Evolutionary conservation across 2,329 filamentous ascomycete species (phyloP).

Genomic region (Alternaria ventricosa): DNA sequence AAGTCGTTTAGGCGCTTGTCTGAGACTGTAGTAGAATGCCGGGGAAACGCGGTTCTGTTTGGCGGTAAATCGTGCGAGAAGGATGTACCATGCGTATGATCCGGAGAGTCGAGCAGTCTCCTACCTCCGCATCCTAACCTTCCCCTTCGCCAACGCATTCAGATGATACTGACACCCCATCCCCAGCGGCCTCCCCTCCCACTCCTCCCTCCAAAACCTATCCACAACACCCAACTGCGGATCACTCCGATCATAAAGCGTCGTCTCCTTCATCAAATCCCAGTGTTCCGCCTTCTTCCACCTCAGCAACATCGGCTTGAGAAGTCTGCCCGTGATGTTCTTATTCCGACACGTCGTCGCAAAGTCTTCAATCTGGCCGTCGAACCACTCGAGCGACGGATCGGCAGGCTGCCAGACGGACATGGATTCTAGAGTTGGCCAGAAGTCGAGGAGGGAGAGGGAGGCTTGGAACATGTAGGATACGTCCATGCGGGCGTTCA

Average conservation of each 20-base stretch:
- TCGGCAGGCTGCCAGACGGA: slow-evolving; percentile 39
- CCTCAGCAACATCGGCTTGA: slow-evolving; percentile 33
- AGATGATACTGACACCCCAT: slow-evolving; percentile 36
- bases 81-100: fast-evolving
- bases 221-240: slow-evolving; percentile 1
- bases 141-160: neutral
- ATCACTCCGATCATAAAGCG: slow-evolving; percentile 20
- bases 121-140: neutral
- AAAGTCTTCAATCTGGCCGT: slow-evolving; percentile 30
- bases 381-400: slow-evolving; percentile 28
- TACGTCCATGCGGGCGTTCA: slow-evolving; percentile 35
- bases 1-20: fast-evolving
- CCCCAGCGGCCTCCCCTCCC: slow-evolving; percentile 28
- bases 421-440: slow-evolving; percentile 26
- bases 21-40: neutral
- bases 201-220: slow-evolving; percentile 24
- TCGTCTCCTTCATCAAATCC: slow-evolving; percentile 31
- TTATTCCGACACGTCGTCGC: slow-evolving; percentile 34
- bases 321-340: slow-evolving; percentile 19
- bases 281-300: slow-evolving; percentile 30
- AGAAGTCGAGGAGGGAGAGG: slow-evolving; percentile 25
- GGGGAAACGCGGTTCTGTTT: fast-evolving
- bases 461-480: slow-evolving; percentile 31
- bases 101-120: fast-evolving
- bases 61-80: neutral